Conservation (phyloP, 495 filamentous ascomycete genomes). For the Penicillium simplicissimum region DNA sequence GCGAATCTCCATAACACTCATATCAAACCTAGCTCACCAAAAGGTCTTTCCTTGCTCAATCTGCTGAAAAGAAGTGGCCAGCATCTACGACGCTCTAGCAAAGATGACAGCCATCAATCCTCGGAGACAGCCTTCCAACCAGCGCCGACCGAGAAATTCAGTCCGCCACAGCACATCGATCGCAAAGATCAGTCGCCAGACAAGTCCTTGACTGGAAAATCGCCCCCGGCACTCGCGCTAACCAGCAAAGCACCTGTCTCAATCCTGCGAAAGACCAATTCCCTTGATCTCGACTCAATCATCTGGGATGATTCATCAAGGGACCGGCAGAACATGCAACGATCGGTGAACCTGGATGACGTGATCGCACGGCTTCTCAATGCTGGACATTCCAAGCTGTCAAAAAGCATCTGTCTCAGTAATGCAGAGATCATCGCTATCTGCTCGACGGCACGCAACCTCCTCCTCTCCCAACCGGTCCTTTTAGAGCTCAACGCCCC, state of each 20-base stretch:
- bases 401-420: slow-evolving; percentile 3
- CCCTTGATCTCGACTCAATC: slow-evolving; percentile 13
- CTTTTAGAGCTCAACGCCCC: slow-evolving; percentile 5
- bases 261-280: slow-evolving; percentile 13
- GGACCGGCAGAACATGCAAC: slow-evolving; percentile 11
- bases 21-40: not conserved
- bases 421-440: slow-evolving; percentile 1
- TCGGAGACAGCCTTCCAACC: not conserved
- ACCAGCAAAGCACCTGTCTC: not conserved
- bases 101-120: not conserved
- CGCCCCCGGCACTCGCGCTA: not conserved
- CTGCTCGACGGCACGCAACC: slow-evolving; percentile 4
- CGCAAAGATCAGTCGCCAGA: not conserved
- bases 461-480: not conserved
- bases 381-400: not conserved
- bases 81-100: slow-evolving; percentile 16
- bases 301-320: slow-evolving; percentile 17
- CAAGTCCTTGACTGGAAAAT: not conserved
- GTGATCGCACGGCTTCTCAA: not conserved
- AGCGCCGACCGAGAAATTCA: not conserved
- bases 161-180: not conserved
- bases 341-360: not conserved
- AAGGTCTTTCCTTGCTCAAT: not conserved
- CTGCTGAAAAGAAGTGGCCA: slow-evolving; percentile 9
- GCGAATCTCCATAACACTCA: not conserved